Percentiles rank a stretch among this genome's conserved stretches.
Evolutionary conservation across 352 stramenopile genomes (phyloP).

Genomic region (Pythium guiyangense): DNA sequence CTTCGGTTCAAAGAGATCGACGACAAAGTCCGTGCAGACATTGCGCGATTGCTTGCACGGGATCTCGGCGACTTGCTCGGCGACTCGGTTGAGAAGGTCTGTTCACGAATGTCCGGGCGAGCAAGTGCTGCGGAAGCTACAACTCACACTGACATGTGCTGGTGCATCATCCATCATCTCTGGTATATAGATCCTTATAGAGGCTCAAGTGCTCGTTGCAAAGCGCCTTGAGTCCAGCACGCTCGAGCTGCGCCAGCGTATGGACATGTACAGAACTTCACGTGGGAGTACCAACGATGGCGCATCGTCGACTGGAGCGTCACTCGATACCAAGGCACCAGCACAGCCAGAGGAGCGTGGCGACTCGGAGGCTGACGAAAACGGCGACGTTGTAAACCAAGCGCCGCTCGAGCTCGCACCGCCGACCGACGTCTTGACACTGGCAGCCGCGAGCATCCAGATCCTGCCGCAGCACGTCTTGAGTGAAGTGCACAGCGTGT

Average conservation of each 20-base stretch:
- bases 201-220: constrained; percentile 24
- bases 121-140: not conserved
- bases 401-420: constrained; percentile 3
- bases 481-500: constrained; percentile 51
- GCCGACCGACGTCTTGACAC: not conserved
- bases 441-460: constrained; percentile 6
- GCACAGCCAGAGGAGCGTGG: constrained; percentile 3
- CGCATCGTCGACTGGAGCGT: not conserved
- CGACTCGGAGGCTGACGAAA: constrained; percentile 1
- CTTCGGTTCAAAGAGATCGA: constrained; percentile 63
- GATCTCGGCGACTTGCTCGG: constrained; percentile 29
- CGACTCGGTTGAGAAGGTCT: constrained; percentile 38
- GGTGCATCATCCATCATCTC: not conserved
- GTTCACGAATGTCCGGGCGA: not conserved
- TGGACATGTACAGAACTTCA: constrained; percentile 5
- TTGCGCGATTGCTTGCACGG: constrained; percentile 31
- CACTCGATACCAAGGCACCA: not conserved
- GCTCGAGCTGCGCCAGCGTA: constrained; percentile 5
- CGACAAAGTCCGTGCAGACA: constrained; percentile 37
- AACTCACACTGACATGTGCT: not conserved
- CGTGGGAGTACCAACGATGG: not conserved
- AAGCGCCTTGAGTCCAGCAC: constrained; percentile 18
- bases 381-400: not conserved
- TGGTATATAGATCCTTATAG: constrained; percentile 23
- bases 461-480: constrained; percentile 47